phyloP scores from a whole-genome alignment of 345 rosid species.

The Salix brachista region DNA sequence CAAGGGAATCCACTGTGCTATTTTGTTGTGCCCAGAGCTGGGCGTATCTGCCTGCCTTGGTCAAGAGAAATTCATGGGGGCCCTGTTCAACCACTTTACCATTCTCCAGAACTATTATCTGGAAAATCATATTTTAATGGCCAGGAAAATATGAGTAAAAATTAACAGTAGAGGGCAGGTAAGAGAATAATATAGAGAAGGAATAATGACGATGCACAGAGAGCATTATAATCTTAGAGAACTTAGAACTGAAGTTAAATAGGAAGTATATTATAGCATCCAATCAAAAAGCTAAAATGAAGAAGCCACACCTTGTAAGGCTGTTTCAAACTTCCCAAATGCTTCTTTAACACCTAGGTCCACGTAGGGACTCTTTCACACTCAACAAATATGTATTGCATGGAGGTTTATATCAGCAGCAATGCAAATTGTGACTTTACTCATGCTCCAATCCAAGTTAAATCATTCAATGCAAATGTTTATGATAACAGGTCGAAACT shows the following conservation, averaged over 20 bases:
- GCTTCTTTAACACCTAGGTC: not conserved
- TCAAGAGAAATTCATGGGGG: conserved; percentile 72
- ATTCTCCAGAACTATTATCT: conserved; percentile 89
- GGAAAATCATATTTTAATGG: conserved; percentile 28
- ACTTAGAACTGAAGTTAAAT: not conserved
- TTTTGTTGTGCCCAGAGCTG: conserved; percentile 96
- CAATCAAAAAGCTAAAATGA: not conserved
- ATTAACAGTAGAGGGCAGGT: not conserved
- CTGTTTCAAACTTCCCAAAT: not conserved
- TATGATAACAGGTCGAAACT: not conserved
- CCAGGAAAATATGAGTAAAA: not conserved
- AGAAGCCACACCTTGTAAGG: not conserved
- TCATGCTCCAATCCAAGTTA: not conserved
- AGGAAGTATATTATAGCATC: not conserved
- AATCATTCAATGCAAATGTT: not conserved
- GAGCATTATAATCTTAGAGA: not conserved
- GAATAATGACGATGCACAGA: not conserved
- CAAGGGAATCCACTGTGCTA: conserved; percentile 54
- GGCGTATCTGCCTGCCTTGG: conserved; percentile 83
- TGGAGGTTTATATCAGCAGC: not conserved
- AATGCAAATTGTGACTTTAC: not conserved
- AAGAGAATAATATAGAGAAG: not conserved
- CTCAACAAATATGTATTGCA: not conserved
- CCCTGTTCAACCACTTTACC: conserved; percentile 97
- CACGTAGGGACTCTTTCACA: not conserved